Base-by-base conservation (phyloP, 2,329 filamentous ascomycete species). In the Calonectria pseudoreteaudii region DNA sequence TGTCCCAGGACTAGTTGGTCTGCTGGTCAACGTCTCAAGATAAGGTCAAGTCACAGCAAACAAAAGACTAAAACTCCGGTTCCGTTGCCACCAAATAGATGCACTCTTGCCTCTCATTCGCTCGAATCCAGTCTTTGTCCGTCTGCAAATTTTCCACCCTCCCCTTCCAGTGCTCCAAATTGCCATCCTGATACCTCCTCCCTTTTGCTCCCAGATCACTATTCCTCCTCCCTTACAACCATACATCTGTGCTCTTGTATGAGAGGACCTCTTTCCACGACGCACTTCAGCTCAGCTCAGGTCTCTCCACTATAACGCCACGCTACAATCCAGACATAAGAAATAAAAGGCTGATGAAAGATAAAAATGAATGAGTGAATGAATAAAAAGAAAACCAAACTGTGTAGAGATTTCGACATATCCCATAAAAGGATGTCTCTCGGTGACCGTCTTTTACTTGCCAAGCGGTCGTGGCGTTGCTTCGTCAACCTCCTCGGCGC, bases 401-500 rank as follows among this genome's bases (percentile, higher is more conserved):
- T 56, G 47, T 66, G 38, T 72, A 71, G 68, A 70, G 30, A 71
- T 62, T 56, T 41, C 23, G 36, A 26, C 58, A 41, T 18, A 34
- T 34, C 49, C 58, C 58, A 31, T 34, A 8, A 36, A 68, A 34
- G 56, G 26, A 49, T 65, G 36, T 3, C 28, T n/a, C 13, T 44
- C 38, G 36, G n/a, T 8, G 10, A 47, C 44, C 10, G 9, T 65
- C 41, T 36, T 64, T 75, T 72, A 83, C 75, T 78, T 82, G 50
- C 75, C 81, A 60, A 75, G 69, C 5, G 85, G 82, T 34, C 85
- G 82, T 62, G 87, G 86, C 4, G 86, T 88, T 16, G 84, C 82
- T 69, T 88, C 85, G 34, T 87, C 84, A 16, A 82, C 31, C 30
- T 75, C 74, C 44, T 78, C 75, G 41, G 62, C 72, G 28, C 34